phyloP scores from a whole-genome alignment of 2,329 filamentous ascomycete species.

The Claviceps maximensis region DNA sequence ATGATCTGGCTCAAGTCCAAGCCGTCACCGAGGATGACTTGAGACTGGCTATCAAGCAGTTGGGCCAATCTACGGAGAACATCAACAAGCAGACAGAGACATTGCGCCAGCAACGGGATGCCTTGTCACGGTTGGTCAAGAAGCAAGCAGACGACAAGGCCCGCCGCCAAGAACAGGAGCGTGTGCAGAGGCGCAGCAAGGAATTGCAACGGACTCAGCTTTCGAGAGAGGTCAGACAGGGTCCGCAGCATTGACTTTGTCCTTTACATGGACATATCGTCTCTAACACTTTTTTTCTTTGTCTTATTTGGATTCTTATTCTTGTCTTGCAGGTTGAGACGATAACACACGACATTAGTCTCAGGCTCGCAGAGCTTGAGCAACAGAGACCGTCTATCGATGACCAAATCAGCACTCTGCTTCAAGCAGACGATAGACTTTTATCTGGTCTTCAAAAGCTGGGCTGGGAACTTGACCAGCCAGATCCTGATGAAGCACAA shows the following conservation, averaged over 20 bases:
- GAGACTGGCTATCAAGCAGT: conserved; percentile 44
- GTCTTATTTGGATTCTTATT: too few species aligned
- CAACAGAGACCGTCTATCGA: conserved; percentile 36
- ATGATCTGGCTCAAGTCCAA: conserved; percentile 33
- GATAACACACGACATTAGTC: conserved; percentile 32
- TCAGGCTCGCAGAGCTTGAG: conserved; percentile 34
- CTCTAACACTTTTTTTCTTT: not conserved
- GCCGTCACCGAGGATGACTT: conserved; percentile 47
- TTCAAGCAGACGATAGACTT: conserved; percentile 52
- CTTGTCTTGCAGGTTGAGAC: conserved; percentile 29
- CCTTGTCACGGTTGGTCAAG: conserved; percentile 38
- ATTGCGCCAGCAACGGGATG: conserved; percentile 48
- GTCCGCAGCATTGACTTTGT: not conserved
- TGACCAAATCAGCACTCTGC: conserved; percentile 33
- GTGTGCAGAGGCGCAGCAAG: conserved; percentile 14
- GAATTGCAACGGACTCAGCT: conserved; percentile 29
- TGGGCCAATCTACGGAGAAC: conserved; percentile 50
- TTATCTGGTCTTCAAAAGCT: conserved; percentile 53
- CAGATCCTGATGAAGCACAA: conserved; percentile 37
- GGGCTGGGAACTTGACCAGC: conserved; percentile 43
- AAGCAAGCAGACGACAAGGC: conserved; percentile 19
- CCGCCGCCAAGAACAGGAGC: conserved; percentile 18
- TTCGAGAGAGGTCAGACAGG: conserved; percentile 24
- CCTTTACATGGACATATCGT: not conserved
- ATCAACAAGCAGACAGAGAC: conserved; percentile 52